Percentiles rank a stretch among this genome's conserved stretches.
Evolutionary conservation across 2,329 filamentous ascomycete genomes (phyloP).

Genomic region (Aspergillus sp.): DNA sequence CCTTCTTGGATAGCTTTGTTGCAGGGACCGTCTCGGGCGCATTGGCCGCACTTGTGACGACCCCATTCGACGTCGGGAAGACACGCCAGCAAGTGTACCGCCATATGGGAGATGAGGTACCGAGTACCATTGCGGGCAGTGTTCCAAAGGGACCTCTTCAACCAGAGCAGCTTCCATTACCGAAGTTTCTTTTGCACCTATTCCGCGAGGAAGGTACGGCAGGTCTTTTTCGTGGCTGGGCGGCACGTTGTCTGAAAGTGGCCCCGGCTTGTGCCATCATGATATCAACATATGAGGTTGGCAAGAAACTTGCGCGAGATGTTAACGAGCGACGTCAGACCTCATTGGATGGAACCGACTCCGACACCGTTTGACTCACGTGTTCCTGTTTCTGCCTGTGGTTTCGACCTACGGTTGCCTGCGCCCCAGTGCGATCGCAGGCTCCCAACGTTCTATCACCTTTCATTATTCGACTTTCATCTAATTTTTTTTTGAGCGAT

Average conservation of each 20-base stretch:
- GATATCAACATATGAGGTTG: conserved; percentile 97
- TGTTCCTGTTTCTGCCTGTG: not conserved
- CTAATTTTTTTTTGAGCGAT: conserved; percentile 7
- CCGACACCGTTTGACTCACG: conserved; percentile 18
- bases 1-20: conserved; percentile 84
- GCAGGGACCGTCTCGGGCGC: conserved; percentile 82
- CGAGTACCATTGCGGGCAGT: conserved; percentile 18
- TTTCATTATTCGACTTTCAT: not conserved
- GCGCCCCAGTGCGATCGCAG: too few relatives aligned
- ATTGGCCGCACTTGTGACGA: conserved; percentile 83
- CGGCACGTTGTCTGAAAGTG: conserved; percentile 87
- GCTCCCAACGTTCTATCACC: too few relatives aligned
- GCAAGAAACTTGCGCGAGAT: conserved; percentile 79
- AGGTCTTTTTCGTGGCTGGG: conserved; percentile 89
- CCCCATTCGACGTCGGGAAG: conserved; percentile 96
- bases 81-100: conserved; percentile 85
- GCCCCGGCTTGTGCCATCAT: conserved; percentile 97
- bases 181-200: conserved; percentile 83
- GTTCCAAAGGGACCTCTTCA: conserved; percentile 23
- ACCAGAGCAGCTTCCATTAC: conserved; percentile 78
- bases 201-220: conserved; percentile 77
- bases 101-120: conserved; percentile 50
- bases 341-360: conserved; percentile 18
- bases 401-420: too few relatives aligned
- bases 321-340: conserved; percentile 63